A percentile compares a stretch with the other conserved stretches of the same genome.
These are phyloP conservation scores for Acanthamoeba sp. DNA, from an alignment of 208 protist species.

Conservation along the genomic window DNA sequence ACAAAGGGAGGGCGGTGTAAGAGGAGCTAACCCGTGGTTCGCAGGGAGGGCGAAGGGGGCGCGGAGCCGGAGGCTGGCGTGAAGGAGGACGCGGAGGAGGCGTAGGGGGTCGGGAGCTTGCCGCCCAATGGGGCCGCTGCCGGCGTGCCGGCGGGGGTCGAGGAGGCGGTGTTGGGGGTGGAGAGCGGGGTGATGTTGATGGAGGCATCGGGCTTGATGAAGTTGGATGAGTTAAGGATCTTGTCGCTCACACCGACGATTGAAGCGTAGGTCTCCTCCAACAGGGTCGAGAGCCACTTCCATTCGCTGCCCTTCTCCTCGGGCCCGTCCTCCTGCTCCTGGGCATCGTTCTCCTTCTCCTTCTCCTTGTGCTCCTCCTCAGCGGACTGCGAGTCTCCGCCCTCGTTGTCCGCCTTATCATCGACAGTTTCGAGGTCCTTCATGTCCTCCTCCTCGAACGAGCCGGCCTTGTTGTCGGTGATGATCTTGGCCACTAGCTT, in stretches of 20 bases:
- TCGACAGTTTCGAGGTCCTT: slow-evolving; percentile 21
- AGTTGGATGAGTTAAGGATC: slow-evolving; percentile 64
- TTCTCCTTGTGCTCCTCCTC: background rate
- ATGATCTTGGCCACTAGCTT: slow-evolving; percentile 9
- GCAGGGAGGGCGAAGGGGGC: background rate
- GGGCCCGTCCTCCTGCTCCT: slow-evolving; percentile 40
- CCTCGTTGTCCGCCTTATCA: background rate
- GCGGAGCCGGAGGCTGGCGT: slow-evolving; percentile 12
- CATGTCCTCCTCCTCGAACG: slow-evolving; percentile 21
- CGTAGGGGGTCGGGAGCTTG: background rate
- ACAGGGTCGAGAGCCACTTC: slow-evolving; percentile 30
- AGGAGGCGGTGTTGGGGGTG: background rate
- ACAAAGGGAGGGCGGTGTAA: background rate
- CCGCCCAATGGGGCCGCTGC: background rate
- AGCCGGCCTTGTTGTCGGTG: background rate
- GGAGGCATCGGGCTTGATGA: slow-evolving; percentile 41
- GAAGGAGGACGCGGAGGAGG: background rate
- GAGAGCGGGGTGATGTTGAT: slow-evolving; percentile 66
- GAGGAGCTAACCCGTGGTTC: background rate
- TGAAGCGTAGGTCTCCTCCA: slow-evolving; percentile 54
- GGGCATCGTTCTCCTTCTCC: slow-evolving; percentile 30
- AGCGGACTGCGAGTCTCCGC: background rate
- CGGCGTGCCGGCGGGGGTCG: background rate
- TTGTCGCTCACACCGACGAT: slow-evolving; percentile 64
- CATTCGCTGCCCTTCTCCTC: slow-evolving; percentile 51